A percentile compares a stretch with the other conserved stretches of the same genome.
These are phyloP conservation scores for Delitschia confertaspora DNA, from an alignment of 495 filamentous ascomycete genomes.

Conservation along the genomic window DNA sequence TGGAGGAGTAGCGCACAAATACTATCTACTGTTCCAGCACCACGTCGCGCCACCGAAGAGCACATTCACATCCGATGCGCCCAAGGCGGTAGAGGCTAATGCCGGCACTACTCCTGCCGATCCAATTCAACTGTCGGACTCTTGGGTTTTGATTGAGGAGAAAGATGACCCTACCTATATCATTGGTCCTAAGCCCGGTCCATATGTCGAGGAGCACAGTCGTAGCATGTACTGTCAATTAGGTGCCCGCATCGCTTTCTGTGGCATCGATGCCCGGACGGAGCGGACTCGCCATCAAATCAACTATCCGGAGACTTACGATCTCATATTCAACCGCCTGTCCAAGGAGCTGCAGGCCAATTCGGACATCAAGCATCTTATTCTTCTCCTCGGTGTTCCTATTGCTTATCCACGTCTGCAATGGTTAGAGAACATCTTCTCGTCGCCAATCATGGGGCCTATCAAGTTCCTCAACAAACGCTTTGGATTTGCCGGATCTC, in stretches of 20 bases:
- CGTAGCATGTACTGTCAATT: slow-evolving; percentile 73
- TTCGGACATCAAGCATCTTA: slow-evolving; percentile 65
- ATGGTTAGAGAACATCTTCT: slow-evolving; percentile 85
- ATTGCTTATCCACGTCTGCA: slow-evolving; percentile 91
- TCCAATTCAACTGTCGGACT: slow-evolving; percentile 56
- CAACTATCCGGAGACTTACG: slow-evolving; percentile 84
- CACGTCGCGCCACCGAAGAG: slow-evolving; percentile 73
- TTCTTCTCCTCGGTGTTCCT: slow-evolving; percentile 82
- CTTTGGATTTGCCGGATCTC: slow-evolving; percentile 71
- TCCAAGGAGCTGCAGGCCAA: slow-evolving; percentile 52
- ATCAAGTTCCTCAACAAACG: slow-evolving; percentile 85
- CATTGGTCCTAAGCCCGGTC: slow-evolving; percentile 63
- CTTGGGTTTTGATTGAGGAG: slow-evolving; percentile 54
- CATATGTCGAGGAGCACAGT: slow-evolving; percentile 71
- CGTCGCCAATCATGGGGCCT: slow-evolving; percentile 71
- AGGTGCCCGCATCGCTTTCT: slow-evolving; percentile 74
- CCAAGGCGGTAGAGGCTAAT: slow-evolving; percentile 43
- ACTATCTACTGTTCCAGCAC: slow-evolving; percentile 92
- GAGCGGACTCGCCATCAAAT: slow-evolving; percentile 89
- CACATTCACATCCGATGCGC: slow-evolving; percentile 68
- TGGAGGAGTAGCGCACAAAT: slow-evolving; percentile 57
- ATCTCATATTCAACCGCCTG: slow-evolving; percentile 66
- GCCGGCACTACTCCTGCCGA: slow-evolving; percentile 48
- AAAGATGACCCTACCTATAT: slow-evolving; percentile 67
- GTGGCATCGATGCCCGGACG: slow-evolving; percentile 82